Percentiles rank a stretch among this genome's conserved stretches.
Conservation (phyloP, 805 yeast species). For the Teunomyces gatunensis region DNA sequence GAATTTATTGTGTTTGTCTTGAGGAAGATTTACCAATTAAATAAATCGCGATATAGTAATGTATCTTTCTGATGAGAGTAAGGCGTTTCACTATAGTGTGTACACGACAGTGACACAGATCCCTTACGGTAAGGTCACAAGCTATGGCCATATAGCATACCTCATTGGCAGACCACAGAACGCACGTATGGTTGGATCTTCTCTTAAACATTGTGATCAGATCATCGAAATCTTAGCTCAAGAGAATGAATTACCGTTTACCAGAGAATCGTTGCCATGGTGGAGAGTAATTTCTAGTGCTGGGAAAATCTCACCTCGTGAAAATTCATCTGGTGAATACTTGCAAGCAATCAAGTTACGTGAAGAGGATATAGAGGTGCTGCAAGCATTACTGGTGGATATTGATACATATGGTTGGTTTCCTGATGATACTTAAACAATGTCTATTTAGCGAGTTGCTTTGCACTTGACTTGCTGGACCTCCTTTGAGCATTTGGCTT, state of each 20-base stretch:
- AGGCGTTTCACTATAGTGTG: conserved; percentile 60
- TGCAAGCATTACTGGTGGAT: conserved; percentile 36
- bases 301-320: conserved; percentile 60
- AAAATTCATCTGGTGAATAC: conserved; percentile 36
- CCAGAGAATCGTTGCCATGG: conserved; percentile 59
- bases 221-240: conserved; percentile 22
- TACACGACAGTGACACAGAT: conserved; percentile 51
- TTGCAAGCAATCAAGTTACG: conserved; percentile 46
- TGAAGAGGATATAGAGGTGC: conserved; percentile 47
- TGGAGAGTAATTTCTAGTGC: conserved; percentile 71
- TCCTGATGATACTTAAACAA: conserved; percentile 45
- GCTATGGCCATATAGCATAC: conserved; percentile 76
- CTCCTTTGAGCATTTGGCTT: not conserved
- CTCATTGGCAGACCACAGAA: conserved; percentile 60
- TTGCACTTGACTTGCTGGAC: not conserved
- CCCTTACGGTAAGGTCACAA: conserved; percentile 63
- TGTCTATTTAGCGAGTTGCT: conserved; percentile 1
- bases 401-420: conserved; percentile 65
- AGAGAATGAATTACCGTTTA: conserved; percentile 15
- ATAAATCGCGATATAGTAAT: not conserved
- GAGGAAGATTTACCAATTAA: no score
- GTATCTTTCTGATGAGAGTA: conserved; percentile 43
- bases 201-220: conserved; percentile 48
- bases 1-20: not conserved
- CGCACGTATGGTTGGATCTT: conserved; percentile 72